These are phyloP conservation scores for Bullera alba DNA, from an alignment of 768 basidiomycete genomes.

Conservation along the genomic window DNA sequence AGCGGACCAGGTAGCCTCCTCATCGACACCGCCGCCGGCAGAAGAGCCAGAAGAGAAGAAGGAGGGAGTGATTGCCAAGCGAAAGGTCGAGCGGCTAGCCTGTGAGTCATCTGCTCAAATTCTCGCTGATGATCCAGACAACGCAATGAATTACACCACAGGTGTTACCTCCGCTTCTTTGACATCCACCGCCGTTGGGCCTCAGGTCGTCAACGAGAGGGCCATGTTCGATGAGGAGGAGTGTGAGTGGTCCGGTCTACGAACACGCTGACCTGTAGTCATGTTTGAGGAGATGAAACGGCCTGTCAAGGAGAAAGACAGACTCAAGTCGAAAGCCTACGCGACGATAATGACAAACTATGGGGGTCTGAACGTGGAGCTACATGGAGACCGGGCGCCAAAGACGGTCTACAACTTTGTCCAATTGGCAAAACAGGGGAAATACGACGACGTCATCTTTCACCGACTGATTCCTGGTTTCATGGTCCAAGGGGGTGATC, in stretches of 20 bases:
- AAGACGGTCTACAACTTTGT: constrained; percentile 99
- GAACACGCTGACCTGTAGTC: constrained; percentile 43
- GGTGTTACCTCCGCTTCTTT: constrained; percentile 86
- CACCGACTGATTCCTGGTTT: constrained; percentile 90
- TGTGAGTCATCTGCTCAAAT: constrained; percentile 17
- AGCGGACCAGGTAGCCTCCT: constrained; percentile 18
- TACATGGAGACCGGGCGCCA: constrained; percentile 57
- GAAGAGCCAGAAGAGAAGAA: constrained; percentile 16
- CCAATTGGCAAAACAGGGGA: constrained; percentile 80
- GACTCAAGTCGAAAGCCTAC: constrained; percentile 85
- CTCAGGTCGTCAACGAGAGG: constrained; percentile 63
- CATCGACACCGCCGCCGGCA: constrained; percentile 4
- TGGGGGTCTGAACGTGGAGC: constrained; percentile 73
- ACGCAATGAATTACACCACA: constrained; percentile 50
- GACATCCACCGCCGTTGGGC: constrained; percentile 84
- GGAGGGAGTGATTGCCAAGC: constrained; percentile 33
- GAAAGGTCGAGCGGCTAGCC: constrained; percentile 31
- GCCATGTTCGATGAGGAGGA: constrained; percentile 99
- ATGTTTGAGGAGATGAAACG: constrained; percentile 94
- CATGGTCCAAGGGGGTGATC: constrained; percentile 99
- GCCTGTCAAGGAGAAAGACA: constrained; percentile 80
- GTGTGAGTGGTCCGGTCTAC: constrained; percentile 32
- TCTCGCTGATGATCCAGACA: constrained; percentile 45
- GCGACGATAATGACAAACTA: constrained; percentile 90
- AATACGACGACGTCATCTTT: constrained; percentile 83